Percentiles rank a stretch among this genome's conserved stretches.
Conservation (phyloP, 2,329 filamentous ascomycete genomes). For the Colletotrichum sp. region DNA sequence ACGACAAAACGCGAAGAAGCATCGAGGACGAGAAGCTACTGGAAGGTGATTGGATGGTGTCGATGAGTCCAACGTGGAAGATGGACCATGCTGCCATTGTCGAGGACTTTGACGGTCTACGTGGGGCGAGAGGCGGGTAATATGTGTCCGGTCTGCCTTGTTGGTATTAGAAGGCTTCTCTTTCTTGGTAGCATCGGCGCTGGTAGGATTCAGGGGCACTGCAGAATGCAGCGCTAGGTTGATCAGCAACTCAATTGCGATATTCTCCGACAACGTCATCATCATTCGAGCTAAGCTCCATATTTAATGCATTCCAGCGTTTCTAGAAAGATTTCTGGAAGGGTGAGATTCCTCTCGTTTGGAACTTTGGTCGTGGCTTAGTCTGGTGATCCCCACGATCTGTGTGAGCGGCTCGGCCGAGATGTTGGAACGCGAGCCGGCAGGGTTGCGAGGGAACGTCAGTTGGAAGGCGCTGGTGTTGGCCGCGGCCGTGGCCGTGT, state of each 20-base stretch:
- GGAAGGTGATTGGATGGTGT: slow-evolving; percentile 21
- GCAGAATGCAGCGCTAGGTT: not conserved
- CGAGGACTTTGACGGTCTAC: slow-evolving; percentile 20
- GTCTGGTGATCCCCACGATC: not conserved
- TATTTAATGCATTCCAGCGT: not conserved
- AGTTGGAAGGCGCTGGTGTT: not conserved
- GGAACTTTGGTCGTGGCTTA: not conserved
- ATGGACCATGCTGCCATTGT: slow-evolving; percentile 18
- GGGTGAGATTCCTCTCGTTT: not conserved
- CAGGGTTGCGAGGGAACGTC: not conserved
- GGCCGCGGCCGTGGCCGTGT: not conserved
- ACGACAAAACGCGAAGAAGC: not conserved
- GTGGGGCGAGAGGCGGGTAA: not conserved
- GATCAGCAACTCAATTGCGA: not conserved
- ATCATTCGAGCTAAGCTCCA: not conserved
- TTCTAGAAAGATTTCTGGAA: not conserved
- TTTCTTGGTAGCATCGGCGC: not conserved
- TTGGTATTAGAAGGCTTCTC: not conserved
- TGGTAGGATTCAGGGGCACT: not conserved
- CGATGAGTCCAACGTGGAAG: slow-evolving; percentile 10
- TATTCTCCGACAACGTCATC: not conserved
- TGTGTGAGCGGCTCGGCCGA: not conserved
- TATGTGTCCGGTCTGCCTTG: not conserved
- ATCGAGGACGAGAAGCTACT: slow-evolving; percentile 16
- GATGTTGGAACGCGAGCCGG: not conserved